Evolutionary conservation across 2,329 filamentous ascomycete species (phyloP).

Genomic region (Emergomyces orientalis): DNA sequence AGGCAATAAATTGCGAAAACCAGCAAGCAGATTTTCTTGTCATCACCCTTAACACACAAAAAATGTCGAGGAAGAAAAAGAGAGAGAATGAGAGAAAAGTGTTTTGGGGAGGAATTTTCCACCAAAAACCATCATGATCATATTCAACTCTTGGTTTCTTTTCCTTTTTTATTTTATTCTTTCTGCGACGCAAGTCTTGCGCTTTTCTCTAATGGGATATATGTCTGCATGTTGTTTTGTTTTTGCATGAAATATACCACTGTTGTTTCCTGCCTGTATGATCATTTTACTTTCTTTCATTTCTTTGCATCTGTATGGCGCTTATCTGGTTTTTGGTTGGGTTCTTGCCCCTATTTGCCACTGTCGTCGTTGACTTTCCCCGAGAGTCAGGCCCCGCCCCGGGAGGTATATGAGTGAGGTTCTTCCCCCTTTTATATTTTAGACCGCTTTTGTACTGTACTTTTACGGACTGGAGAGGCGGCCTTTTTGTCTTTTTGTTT

Average conservation of each 20-base stretch:
- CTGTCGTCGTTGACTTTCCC: neutral
- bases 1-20: constrained; percentile 4
- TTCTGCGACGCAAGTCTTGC: neutral
- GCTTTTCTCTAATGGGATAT: constrained; percentile 2
- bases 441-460: constrained; percentile 1
- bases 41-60: neutral
- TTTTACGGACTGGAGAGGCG: constrained; percentile 2
- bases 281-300: neutral
- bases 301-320: constrained; percentile 6
- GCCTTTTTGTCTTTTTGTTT: neutral
- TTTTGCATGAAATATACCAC: constrained; percentile 8
- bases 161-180: neutral
- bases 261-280: constrained; percentile 8
- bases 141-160: neutral
- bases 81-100: neutral
- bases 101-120: neutral
- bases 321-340: constrained; percentile 1
- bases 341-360: neutral
- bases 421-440: neutral
- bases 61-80: neutral
- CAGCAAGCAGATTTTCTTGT: neutral
- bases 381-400: neutral
- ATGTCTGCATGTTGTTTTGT: constrained; percentile 3
- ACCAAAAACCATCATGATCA: neutral
- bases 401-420: neutral